Evolutionary conservation across 2,329 filamentous ascomycete species (phyloP), one percentile per base, ranked within the genome.

Genomic region (Bipolaris cookei): DNA sequence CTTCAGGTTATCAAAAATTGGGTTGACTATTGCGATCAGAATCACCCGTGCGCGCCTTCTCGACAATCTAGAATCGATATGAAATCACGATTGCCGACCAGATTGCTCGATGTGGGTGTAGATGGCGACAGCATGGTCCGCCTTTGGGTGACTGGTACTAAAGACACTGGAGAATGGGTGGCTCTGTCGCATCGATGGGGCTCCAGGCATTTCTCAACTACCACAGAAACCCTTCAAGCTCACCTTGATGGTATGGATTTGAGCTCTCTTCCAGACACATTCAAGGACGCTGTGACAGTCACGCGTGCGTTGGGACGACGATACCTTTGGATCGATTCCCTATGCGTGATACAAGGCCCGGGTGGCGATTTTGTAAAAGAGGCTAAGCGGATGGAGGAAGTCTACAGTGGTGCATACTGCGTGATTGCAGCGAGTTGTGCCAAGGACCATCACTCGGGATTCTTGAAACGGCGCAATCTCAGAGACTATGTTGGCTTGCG

Each of bases 311-410:
- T 71, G 2, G 57, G 62, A 0, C 18, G 54, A 3, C 51, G 52
- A 3, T 72, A 67, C 37, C 53, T 74, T 5, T 74, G 71, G 69
- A 72, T 74, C 3, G 71, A 74, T 34, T 64, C 62, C 0, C 32
- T 72, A 3, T 73, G 71, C 34, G 63, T 72, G 18, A 59, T 71
- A 5, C 69, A 71, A 38, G 68, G 60, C 7, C 13, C 52, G 3
- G 51, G 62, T 18, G 59, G 50, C 1, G 71, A 75, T 39, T 72
- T 66, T 30, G 21, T 51, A 1, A 21, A 43, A 1, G 67, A 75
- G 35, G 48, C 63, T 1, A 57, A 55, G 5, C 43, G 51, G 0
- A 74, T 73, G 69, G 66, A 63, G 38, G 56, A 62, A 6, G 60
- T 70, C 0, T 71, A 64, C 47, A 68, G 64, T 30, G 66, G 65